Evolutionary conservation across 2,329 filamentous ascomycete genomes (phyloP).

Genomic region (Periglandula ipomoeae): DNA sequence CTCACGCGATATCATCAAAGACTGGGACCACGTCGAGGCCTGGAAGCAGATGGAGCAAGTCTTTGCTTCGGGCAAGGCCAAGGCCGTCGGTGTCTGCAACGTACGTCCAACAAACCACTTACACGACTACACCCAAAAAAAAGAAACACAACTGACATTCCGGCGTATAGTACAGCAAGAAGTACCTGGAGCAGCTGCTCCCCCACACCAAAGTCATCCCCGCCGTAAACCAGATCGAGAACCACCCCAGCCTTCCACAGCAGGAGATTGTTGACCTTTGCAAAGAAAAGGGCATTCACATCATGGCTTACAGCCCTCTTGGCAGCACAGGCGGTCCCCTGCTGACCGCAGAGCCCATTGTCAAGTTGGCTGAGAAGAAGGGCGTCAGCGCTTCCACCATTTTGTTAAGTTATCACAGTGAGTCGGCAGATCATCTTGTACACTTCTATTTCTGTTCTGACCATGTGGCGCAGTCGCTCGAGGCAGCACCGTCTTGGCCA

Average conservation of each 20-base stretch:
- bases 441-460: no score
- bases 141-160: neutral
- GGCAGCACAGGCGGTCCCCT: conserved; percentile 57
- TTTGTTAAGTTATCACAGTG: conserved; percentile 64
- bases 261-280: conserved; percentile 63
- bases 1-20: conserved; percentile 59
- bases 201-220: conserved; percentile 44
- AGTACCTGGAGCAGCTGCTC: conserved; percentile 47
- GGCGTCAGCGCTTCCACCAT: conserved; percentile 52
- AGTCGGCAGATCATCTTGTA: conserved; percentile 24
- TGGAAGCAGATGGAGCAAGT: conserved; percentile 70
- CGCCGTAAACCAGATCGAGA: conserved; percentile 65
- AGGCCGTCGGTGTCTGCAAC: conserved; percentile 47
- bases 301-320: conserved; percentile 64
- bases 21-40: conserved; percentile 63
- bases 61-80: conserved; percentile 47
- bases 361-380: conserved; percentile 56
- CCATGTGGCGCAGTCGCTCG: conserved; percentile 61
- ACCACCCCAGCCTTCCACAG: conserved; percentile 63
- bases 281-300: conserved; percentile 57
- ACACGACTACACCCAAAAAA: no score
- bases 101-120: conserved; percentile 18
- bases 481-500: conserved; percentile 60
- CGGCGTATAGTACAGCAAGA: conserved; percentile 39
- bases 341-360: conserved; percentile 51